Percentiles rank a stretch among this genome's conserved stretches.
phyloP scores from a whole-genome alignment of 768 basidiomycete species.

The Suillus brevipes region DNA sequence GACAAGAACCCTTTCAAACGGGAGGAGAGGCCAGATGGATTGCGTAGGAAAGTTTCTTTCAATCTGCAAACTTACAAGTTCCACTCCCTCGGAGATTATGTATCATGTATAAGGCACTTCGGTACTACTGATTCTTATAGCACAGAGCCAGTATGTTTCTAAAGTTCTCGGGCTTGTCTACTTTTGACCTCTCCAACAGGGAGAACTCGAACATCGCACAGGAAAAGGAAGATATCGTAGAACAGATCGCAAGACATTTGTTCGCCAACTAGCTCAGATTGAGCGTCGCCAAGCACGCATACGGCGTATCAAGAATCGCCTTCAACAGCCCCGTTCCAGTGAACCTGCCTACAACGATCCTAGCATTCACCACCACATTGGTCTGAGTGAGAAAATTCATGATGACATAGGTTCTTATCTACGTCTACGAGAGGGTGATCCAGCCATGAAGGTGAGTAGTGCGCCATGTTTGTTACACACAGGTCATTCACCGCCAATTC shows the following conservation, averaged over 20 bases:
- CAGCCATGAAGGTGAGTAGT: slow-evolving; percentile 22
- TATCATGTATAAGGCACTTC: slow-evolving; percentile 19
- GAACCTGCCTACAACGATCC: background rate
- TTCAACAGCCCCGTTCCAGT: background rate
- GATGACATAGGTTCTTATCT: slow-evolving; percentile 5
- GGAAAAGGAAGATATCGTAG: slow-evolving; percentile 6
- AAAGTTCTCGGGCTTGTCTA: background rate
- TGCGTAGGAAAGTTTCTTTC: slow-evolving; percentile 13
- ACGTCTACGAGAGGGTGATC: slow-evolving; percentile 23
- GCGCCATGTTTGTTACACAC: background rate
- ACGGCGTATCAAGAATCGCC: background rate
- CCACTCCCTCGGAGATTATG: slow-evolving; percentile 25
- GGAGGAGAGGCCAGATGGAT: background rate
- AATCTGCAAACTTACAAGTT: slow-evolving; percentile 28
- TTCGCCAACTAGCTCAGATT: slow-evolving; percentile 10
- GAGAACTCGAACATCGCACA: slow-evolving; percentile 14
- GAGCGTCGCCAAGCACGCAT: slow-evolving; percentile 7
- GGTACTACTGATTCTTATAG: slow-evolving; percentile 40
- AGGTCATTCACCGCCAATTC: background rate
- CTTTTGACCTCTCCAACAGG: slow-evolving; percentile 2
- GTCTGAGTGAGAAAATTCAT: slow-evolving; percentile 3
- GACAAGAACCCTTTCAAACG: background rate
- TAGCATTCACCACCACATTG: slow-evolving; percentile 23
- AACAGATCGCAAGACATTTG: slow-evolving; percentile 7
- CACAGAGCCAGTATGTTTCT: slow-evolving; percentile 17